These are phyloP conservation scores for Bolboschoenus planiculmis DNA, from an alignment of 176 grass and related monocot genomes.

Conservation along the genomic window DNA sequence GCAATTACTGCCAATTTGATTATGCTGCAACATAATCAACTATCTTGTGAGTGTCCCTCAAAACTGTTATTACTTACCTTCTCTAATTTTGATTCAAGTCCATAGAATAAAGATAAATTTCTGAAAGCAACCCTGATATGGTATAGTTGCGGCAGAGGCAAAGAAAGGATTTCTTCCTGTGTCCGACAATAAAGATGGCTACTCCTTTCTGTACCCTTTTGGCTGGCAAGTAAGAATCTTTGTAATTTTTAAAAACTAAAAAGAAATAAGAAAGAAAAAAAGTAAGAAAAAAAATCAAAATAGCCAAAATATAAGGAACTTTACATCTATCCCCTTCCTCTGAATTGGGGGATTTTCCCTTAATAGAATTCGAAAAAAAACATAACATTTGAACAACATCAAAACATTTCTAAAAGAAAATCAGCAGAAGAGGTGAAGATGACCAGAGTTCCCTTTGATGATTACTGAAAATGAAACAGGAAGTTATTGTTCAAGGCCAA, in stretches of 20 bases:
- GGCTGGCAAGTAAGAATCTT: constrained; percentile 77
- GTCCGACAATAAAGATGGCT: constrained; percentile 53
- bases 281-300: not conserved
- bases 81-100: constrained; percentile 11
- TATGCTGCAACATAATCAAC: constrained; percentile 31
- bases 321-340: not conserved
- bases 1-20: constrained; percentile 29
- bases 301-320: not conserved
- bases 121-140: constrained; percentile 79
- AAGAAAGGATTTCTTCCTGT: constrained; percentile 82
- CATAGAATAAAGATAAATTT: constrained; percentile 31
- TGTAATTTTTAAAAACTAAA: not conserved
- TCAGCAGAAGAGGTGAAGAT: not conserved
- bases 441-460: not conserved
- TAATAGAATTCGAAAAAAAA: not conserved
- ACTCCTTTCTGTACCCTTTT: constrained; percentile 82
- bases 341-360: not conserved
- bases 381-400: not conserved
- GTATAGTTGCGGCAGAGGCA: constrained; percentile 82
- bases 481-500: constrained; percentile 79
- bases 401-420: not conserved
- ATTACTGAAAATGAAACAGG: constrained; percentile 30
- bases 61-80: not conserved
- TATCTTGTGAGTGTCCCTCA: constrained; percentile 49
- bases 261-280: not conserved